Percentiles rank a stretch among this genome's conserved stretches.
Evolutionary conservation across 192 early-diverging fungal genomes (phyloP).

Genomic region (Umbelopsis ramanniana): DNA sequence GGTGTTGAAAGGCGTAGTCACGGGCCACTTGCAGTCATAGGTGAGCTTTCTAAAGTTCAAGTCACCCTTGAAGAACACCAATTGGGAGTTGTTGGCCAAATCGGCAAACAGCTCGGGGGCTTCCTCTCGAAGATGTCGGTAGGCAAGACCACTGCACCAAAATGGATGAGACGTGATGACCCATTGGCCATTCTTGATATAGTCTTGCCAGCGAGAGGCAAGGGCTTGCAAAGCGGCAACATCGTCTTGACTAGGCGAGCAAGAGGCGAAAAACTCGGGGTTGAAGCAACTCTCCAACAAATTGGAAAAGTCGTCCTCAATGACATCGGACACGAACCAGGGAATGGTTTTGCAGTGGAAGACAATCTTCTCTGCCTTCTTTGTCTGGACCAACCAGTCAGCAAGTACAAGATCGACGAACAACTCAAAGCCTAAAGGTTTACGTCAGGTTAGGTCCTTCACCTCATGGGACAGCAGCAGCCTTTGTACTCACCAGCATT

Average conservation of each 20-base stretch:
- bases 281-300: slow-evolving; percentile 50
- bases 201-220: slow-evolving; percentile 66
- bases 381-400: slow-evolving; percentile 76
- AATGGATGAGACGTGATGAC: slow-evolving; percentile 73
- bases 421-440: slow-evolving; percentile 79
- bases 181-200: slow-evolving; percentile 69
- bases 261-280: slow-evolving; percentile 41
- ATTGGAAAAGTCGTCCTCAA: slow-evolving; percentile 79
- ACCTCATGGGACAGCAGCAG: not conserved
- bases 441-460: not conserved
- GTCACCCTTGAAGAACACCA: slow-evolving; percentile 96
- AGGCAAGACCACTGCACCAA: slow-evolving; percentile 87
- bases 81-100: slow-evolving; percentile 54
- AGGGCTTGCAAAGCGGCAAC: slow-evolving; percentile 51
- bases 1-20: slow-evolving; percentile 79
- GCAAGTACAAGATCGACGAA: slow-evolving; percentile 88
- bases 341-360: slow-evolving; percentile 90
- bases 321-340: slow-evolving; percentile 98
- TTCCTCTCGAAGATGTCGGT: slow-evolving; percentile 73
- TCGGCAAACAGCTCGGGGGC: slow-evolving; percentile 68
- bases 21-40: slow-evolving; percentile 89
- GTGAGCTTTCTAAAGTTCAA: slow-evolving; percentile 95
- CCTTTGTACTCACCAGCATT: slow-evolving; percentile 68
- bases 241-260: slow-evolving; percentile 37
- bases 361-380: slow-evolving; percentile 65